Percentiles rank a stretch among this genome's conserved stretches.
Conservation (phyloP, 2,329 filamentous ascomycete genomes). For the Dothideomycetes sp. region DNA sequence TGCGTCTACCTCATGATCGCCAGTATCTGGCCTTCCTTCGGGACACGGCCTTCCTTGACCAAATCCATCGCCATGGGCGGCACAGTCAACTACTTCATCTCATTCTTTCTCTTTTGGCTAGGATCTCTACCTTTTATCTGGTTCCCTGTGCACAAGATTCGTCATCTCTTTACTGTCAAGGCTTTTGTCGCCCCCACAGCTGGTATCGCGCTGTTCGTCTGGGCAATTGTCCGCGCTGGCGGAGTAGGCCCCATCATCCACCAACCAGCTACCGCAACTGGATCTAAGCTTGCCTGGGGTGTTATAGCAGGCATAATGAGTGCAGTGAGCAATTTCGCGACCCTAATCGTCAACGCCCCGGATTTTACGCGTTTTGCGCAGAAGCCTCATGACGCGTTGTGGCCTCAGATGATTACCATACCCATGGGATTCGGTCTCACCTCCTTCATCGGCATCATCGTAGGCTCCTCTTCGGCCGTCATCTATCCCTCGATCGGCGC, state of each 20-base stretch:
- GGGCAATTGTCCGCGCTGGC: conserved; percentile 70
- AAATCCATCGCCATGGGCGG: conserved; percentile 9
- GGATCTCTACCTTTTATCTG: conserved; percentile 72
- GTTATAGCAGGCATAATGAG: conserved; percentile 81
- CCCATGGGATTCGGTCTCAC: conserved; percentile 11
- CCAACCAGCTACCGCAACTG: conserved; percentile 51
- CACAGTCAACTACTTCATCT: conserved; percentile 46
- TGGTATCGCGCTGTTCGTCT: conserved; percentile 79
- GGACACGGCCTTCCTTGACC: conserved; percentile 3
- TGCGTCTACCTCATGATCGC: conserved; percentile 86
- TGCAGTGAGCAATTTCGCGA: conserved; percentile 82
- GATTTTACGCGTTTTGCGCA: conserved; percentile 78
- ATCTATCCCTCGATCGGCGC: conserved; percentile 49
- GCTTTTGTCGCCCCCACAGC: conserved; percentile 72
- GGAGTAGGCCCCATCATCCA: conserved; percentile 75
- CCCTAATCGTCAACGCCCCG: conserved; percentile 68
- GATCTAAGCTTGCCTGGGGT: conserved; percentile 65
- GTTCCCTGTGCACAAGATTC: conserved; percentile 80
- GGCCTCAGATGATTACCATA: conserved; percentile 55
- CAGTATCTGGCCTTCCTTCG: conserved; percentile 56
- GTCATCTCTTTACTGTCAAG: conserved; percentile 86
- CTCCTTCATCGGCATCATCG: conserved; percentile 10
- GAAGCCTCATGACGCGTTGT: conserved; percentile 65
- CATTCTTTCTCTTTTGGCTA: conserved; percentile 83
- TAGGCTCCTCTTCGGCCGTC: conserved; percentile 32